Evolutionary conservation across 106 monocot species (phyloP).

Genomic region (Ottelia alismoides): DNA sequence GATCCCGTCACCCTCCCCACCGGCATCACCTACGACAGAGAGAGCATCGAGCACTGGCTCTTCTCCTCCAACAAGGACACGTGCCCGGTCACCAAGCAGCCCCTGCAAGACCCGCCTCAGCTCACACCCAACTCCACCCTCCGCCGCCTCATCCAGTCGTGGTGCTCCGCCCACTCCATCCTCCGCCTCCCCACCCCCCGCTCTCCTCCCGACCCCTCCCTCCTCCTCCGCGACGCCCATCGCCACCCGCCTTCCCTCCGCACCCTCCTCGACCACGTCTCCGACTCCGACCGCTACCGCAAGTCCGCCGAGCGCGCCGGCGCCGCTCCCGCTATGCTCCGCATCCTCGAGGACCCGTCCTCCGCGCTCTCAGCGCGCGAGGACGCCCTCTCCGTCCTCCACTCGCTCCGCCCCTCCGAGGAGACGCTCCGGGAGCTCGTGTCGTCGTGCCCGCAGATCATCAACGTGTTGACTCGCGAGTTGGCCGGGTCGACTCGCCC

Average conservation of each 20-base stretch:
- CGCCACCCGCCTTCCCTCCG: conserved; percentile 13
- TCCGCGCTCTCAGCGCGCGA: conserved; percentile 6
- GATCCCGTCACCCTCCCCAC: conserved; percentile 79
- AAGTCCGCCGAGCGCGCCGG: conserved; percentile 26
- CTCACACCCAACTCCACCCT: conserved; percentile 19
- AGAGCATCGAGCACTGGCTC: conserved; percentile 70
- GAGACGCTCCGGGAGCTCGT: conserved; percentile 12
- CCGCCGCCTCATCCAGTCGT: conserved; percentile 13
- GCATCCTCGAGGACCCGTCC: conserved; percentile 17
- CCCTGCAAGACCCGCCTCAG: conserved; percentile 7
- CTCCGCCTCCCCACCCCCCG: conserved; percentile 17
- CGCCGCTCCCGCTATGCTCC: conserved; percentile 22
- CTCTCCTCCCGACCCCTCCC: neutral
- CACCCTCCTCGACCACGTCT: conserved; percentile 18
- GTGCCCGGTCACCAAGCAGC: conserved; percentile 63
- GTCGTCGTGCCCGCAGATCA: conserved; percentile 3
- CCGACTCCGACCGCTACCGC: conserved; percentile 36
- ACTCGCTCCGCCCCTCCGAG: conserved; percentile 29
- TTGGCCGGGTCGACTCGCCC: conserved; percentile 17
- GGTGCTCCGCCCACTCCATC: conserved; percentile 16
- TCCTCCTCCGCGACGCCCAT: conserved; percentile 5
- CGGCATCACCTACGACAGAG: conserved; percentile 83
- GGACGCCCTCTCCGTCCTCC: conserved; percentile 43
- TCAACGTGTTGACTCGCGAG: conserved; percentile 16
- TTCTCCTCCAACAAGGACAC: conserved; percentile 20